phyloP scores from a whole-genome alignment of 129 eudicot genomes.

The Centrapalus pauciflorus region DNA sequence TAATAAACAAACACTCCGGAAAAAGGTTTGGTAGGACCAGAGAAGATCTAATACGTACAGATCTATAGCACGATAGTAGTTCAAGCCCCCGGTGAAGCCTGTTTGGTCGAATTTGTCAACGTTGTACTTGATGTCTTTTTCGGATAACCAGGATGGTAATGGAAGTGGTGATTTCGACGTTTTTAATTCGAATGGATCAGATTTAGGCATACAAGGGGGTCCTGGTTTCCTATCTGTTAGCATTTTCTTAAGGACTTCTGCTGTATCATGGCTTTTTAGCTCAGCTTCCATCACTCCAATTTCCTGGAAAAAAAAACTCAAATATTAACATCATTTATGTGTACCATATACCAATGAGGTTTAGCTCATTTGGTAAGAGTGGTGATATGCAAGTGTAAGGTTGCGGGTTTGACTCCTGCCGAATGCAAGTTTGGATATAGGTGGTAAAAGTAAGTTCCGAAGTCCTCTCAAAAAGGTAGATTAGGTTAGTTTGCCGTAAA shows the following conservation, averaged over 20 bases:
- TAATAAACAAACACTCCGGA: not conserved
- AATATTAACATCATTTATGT: not conserved
- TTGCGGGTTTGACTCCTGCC: too few relatives aligned
- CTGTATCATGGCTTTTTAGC: conserved; percentile 47
- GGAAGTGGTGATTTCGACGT: conserved; percentile 18
- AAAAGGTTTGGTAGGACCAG: not conserved
- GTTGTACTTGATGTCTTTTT: conserved; percentile 56
- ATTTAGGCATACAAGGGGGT: conserved; percentile 60
- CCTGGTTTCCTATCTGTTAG: conserved; percentile 61
- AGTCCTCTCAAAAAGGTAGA: too few relatives aligned
- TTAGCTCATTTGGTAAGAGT: too few relatives aligned
- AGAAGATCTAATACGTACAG: conserved; percentile 32
- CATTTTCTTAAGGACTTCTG: conserved; percentile 61
- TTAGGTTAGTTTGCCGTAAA: too few relatives aligned
- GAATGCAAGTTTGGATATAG: too few relatives aligned
- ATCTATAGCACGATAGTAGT: conserved; percentile 75
- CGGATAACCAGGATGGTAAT: conserved; percentile 71
- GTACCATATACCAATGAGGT: too few relatives aligned
- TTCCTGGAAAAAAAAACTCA: conserved; percentile 40
- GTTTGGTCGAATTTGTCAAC: conserved; percentile 44
- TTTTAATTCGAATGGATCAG: conserved; percentile 49
- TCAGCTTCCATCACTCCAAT: conserved; percentile 74
- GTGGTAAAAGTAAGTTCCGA: too few relatives aligned
- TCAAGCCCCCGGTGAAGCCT: conserved; percentile 80
- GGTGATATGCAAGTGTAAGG: too few relatives aligned